Percentiles rank a stretch among this genome's conserved stretches.
These are phyloP conservation scores for Sclerotinia nivalis DNA, from an alignment of 2,329 filamentous ascomycete genomes.

Conservation along the genomic window DNA sequence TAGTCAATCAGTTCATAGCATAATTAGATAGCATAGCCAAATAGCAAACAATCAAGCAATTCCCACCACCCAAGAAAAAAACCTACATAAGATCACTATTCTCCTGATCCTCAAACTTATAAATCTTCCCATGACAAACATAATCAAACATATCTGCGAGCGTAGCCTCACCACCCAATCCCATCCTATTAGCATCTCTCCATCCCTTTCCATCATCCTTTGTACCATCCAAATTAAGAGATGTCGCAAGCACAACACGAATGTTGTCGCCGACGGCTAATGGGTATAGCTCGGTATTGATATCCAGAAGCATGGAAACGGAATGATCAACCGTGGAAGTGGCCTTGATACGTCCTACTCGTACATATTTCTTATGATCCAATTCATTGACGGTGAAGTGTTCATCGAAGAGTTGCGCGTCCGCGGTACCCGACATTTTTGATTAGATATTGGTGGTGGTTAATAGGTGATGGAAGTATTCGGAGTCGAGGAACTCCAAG, in stretches of 20 bases:
- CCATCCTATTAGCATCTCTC: conserved; percentile 67
- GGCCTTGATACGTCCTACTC: conserved; percentile 81
- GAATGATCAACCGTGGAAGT: conserved; percentile 68
- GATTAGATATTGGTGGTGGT: conserved; percentile 69
- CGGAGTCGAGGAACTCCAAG: background rate
- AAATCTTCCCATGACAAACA: conserved; percentile 85
- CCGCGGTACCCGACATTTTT: conserved; percentile 66
- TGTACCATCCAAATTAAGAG: conserved; percentile 80
- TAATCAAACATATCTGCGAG: conserved; percentile 83
- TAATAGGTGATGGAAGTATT: background rate
- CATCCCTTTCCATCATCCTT: conserved; percentile 78
- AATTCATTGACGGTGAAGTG: conserved; percentile 79
- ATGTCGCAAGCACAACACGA: conserved; percentile 79
- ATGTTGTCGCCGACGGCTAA: conserved; percentile 72
- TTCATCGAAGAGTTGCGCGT: conserved; percentile 92
- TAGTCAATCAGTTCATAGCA: conserved; percentile 13
- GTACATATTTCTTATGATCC: conserved; percentile 90
- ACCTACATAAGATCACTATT: conserved; percentile 85
- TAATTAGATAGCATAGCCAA: background rate
- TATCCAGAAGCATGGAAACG: conserved; percentile 80
- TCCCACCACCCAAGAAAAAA: background rate
- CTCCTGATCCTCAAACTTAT: conserved; percentile 78
- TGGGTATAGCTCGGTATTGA: conserved; percentile 92
- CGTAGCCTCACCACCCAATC: conserved; percentile 55
- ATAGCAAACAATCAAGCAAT: background rate